A percentile compares a stretch with the other conserved stretches of the same genome.
phyloP scores from a whole-genome alignment of 768 basidiomycete species.

The Boletus vermiculosoides region DNA sequence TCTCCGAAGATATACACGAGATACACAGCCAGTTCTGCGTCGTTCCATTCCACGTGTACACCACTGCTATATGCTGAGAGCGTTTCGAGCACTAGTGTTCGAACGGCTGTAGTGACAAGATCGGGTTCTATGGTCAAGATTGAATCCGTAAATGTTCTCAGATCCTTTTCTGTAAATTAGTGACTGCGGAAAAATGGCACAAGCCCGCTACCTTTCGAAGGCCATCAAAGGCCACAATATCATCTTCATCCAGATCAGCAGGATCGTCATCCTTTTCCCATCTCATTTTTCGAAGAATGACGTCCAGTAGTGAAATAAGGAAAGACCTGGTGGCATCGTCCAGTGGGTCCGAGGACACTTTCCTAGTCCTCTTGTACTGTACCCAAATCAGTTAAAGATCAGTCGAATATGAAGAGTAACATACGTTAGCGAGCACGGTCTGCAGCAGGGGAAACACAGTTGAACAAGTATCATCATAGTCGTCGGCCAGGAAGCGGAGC shows the following conservation, averaged over 20 bases:
- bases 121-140: conserved; percentile 82
- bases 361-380: conserved; percentile 81
- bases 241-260: conserved; percentile 87
- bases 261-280: conserved; percentile 83
- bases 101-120: conserved; percentile 77
- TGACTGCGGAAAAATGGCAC: conserved; percentile 1
- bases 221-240: conserved; percentile 75
- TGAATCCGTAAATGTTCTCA: conserved; percentile 84
- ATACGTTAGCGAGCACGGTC: conserved; percentile 68
- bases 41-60: conserved; percentile 76
- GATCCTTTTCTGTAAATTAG: conserved; percentile 53
- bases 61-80: conserved; percentile 66
- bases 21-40: conserved; percentile 91
- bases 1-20: conserved; percentile 94
- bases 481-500: conserved; percentile 86
- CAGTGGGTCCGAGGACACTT: conserved; percentile 57
- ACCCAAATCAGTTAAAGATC: conserved; percentile 4
- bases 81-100: conserved; percentile 69
- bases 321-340: conserved; percentile 73
- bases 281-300: conserved; percentile 83
- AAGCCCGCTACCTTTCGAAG: conserved; percentile 68
- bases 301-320: conserved; percentile 71
- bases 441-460: conserved; percentile 83
- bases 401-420: conserved; percentile 21
- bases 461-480: conserved; percentile 84